Evolutionary conservation across 495 filamentous ascomycete genomes (phyloP), one percentile per base, ranked within the genome.

Genomic region (Chaetomium tenue): DNA sequence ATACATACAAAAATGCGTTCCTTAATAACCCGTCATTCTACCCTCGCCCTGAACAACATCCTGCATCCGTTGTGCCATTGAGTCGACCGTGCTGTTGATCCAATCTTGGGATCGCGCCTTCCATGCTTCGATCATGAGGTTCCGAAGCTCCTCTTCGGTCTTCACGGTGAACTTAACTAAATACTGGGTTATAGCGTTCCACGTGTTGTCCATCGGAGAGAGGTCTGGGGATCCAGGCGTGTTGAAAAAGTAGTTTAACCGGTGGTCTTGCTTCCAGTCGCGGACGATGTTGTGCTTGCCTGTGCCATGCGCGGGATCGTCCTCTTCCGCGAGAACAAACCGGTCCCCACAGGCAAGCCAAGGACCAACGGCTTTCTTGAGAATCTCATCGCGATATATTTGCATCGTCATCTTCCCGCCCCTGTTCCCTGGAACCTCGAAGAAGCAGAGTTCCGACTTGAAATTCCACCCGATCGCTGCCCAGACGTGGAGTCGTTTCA

Each of bases 1-100:
- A 25, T 25, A 23, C 5, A 8, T 51, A 51, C 48, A 26, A 26
- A 23, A 13, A 4, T 25, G 25, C 25, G 48, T 51, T n/a, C n/a
- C n/a, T n/a, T 25, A 51, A 25, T 51, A 11, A 20, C 48, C 48
- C 13, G 48, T 25, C 48, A 51, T 51, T 51, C 25, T 51, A 9
- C 48, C 48, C 48, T 51, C 48, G 1, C 48, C 20, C 22, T 23
- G 20, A 51, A 51, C 20, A 13, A 51, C 48, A 51, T 51, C 20
- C 48, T 51, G 20, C 48, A 51, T 51, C 8, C 48, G 20, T 15
- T 51, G 48, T 25, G 25, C 48, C 48, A 51, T 51, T 51, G 48
- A 25, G 9, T 51, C 48, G 3, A 51, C 22, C 48, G 20, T 25
- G 48, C 22, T 1, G 48, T 51, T 51, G 9, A 51, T 25, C 13